Conservation (phyloP, 1,284 basidiomycete genomes). For the Blastosporella zonata region DNA sequence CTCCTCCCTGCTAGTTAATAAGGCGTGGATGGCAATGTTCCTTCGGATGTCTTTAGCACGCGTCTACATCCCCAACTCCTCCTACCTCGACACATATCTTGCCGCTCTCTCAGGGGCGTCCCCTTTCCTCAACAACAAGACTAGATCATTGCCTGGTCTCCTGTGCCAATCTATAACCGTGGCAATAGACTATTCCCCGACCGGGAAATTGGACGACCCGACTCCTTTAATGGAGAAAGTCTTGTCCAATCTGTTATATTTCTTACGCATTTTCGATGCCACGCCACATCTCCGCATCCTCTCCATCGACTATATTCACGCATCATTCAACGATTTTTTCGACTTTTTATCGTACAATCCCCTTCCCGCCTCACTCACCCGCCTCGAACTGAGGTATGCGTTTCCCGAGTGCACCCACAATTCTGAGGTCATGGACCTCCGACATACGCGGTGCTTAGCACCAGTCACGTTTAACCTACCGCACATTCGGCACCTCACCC, state of each 20-base stretch:
- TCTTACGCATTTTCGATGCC: constrained; percentile 8
- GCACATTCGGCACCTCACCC: constrained; percentile 8
- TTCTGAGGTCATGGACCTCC: neutral
- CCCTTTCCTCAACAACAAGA: constrained; percentile 2
- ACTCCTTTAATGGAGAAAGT: constrained; percentile 8
- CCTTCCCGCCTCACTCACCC: constrained; percentile 8
- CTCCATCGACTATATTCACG: constrained; percentile 6
- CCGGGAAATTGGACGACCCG: neutral
- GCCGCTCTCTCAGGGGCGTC: constrained; percentile 8
- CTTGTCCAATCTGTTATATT: constrained; percentile 11
- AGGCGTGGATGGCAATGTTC: constrained; percentile 19
- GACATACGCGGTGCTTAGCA: neutral
- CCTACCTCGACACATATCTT: constrained; percentile 17
- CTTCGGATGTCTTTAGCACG: constrained; percentile 17
- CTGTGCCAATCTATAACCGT: constrained; percentile 14
- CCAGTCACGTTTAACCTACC: constrained; percentile 3
- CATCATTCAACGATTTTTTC: constrained; percentile 15
- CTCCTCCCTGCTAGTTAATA: constrained; percentile 21
- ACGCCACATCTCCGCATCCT: constrained; percentile 5
- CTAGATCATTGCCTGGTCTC: constrained; percentile 1
- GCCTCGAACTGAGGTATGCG: constrained; percentile 5
- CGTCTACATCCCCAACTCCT: constrained; percentile 19
- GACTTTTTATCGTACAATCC: constrained; percentile 14
- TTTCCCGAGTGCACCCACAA: neutral
- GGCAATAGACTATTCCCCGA: constrained; percentile 5